Base-by-base conservation (phyloP, 495 filamentous ascomycete species). In the Mytilinidion resinicola region DNA sequence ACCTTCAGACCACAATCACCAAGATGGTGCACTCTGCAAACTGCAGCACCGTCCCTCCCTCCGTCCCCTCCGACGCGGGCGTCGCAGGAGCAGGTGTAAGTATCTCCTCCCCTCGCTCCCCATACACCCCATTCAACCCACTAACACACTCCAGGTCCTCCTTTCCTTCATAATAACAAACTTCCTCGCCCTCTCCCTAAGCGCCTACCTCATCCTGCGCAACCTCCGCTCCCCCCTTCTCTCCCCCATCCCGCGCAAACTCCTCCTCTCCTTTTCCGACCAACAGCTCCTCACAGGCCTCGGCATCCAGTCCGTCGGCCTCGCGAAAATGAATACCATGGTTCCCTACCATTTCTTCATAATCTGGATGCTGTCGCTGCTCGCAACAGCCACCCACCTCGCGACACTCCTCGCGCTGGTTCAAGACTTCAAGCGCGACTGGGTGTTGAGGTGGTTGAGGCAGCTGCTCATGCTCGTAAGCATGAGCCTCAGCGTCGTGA, bases 341-440 rank as follows among this genome's bases (percentile, higher is more conserved):
- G 70, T 78, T 9, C 74, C 78, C 0, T 84, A 84, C 70, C 81
- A 84, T 67, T 82, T 83, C 70, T 83, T 84, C 70, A 71, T 83
- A 51, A 73, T 84, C 53, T 84, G 81, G 80, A 80, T 82, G 73
- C 72, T 84, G 3, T 78, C 77, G 0, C 59, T 82, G 20, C 70
- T 84, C 14, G 80, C 79, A 10, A 84, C 79, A 64, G 77, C 78
- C 14, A 80, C 80, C 10, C 80, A 83, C 67, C 77, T 81, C 50
- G 75, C 77, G 17, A 78, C 78, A 0, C 72, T 84, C 3, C 69
- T 84, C 8, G 77, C 78, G 1, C 72, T 84, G 38, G 77, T 82
- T 1, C 74, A 77, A 53, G 81, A 84, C 62, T 83, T 82, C 72
- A 79, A 77, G 61, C 68, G 81, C 42, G 81, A 84, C 66, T 80